Evolutionary conservation across 192 early-diverging fungal genomes (phyloP), one percentile per base, ranked within the genome.

Genomic region (Paraglomus brasilianum): DNA sequence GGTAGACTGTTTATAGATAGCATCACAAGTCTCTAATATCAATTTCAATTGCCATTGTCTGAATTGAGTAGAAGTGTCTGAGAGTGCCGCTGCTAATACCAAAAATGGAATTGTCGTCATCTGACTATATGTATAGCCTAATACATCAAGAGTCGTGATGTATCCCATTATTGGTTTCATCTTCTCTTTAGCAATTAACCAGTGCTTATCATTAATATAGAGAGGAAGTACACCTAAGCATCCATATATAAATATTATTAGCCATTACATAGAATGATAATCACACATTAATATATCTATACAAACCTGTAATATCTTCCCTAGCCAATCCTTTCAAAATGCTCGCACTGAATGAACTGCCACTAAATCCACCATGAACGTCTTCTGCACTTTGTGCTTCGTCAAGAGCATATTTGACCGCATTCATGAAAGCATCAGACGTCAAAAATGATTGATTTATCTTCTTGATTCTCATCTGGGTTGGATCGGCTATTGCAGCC

Each of bases 111-210:
- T 71, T 1, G 78, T 77, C 0, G 75, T 77, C 10, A 72, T 50
- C 71, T 80, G 78, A 21, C 69, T 71, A 66, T 80, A 80, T 0
- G 78, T 66, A 64, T 80, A 80, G 57, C 78, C 78, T 7, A 76
- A 77, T 0, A 76, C 75, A 38, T 80, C 78, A 17, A 80, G 59
- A 11, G 78, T 80, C 11, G 75, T 74, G 5, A 80, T 68, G 39
- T 80, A 80, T 21, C 78, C 78, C 10, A 80, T 41, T 46, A 80
- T 80, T 3, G 78, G 78, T 75, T 80, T 80, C 52, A 80, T 77
- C 8, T 71, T 71, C 39, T 77, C 58, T 21, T 66, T 69, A 8
- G 78, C 78, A 13, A 80, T 74, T 56, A 73, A 22, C 78, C 78
- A 80, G 51, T 80, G 78, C 47, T 72, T 59, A 41, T 75, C 71